Base-by-base conservation (phyloP, 2,329 filamentous ascomycete genomes). In the Dendrostoma leiphaemia region DNA sequence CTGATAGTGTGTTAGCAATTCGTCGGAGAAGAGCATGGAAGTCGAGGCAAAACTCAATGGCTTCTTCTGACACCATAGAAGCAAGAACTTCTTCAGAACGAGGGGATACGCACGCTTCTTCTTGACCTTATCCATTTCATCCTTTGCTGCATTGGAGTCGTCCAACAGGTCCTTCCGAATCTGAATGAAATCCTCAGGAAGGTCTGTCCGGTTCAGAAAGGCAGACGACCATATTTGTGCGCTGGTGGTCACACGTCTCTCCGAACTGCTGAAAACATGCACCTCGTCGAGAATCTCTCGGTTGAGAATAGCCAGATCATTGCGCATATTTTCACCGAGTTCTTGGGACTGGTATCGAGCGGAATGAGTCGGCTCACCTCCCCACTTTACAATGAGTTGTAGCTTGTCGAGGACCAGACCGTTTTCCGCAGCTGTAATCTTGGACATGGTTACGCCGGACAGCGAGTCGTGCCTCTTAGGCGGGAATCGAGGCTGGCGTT, bases 101-200 rank as follows among this genome's bases (percentile, higher is more conserved):
- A 3, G 8, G 3, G 23, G 19, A 24, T 1, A 41, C 38, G 2
- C 8, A 41, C 38, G 81, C 83, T 96, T 97, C 82, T 99, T 99
- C 80, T 99, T 99, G 53, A 99, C 94, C 72, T 96, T 97, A 73
- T 99, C 95, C 89, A 97, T 99, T 66, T 96, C 91, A 68, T 99
- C 94, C 70, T 99, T 99, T 54, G 94, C 94, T 4, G 94, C 94
- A 69, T 99, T 99, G 0, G 92, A 97, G 68, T 99, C 94, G 68
- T 99, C 94, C 3, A 99, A 76, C 6, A 99, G 80, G 71, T 97
- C 92, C 68, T 99, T 99, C 50, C 94, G 86, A 53, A 97, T 87
- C 31, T 85, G 88, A 59, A 99, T 96, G 60, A 90, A 91, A 63
- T 96, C 90, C 23, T 90, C 84, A 0, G 89, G 84, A 15, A 97